Percentiles rank a stretch among this genome's conserved stretches.
Conservation (phyloP, 176 grass and related monocot species). For the Triticum monococcum region DNA sequence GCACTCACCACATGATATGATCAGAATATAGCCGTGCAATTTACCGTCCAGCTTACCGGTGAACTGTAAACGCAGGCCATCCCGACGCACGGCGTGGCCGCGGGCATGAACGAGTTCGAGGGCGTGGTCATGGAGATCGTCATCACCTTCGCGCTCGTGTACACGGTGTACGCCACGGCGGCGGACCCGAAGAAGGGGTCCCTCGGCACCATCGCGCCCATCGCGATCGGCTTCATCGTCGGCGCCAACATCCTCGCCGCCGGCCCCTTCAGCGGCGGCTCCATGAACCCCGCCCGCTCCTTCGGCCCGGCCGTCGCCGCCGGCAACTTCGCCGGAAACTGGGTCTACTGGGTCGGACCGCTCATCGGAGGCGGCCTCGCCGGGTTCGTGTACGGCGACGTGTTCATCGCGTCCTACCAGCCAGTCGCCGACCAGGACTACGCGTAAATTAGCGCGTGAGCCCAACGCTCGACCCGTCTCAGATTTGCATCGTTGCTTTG, state of each 20-base stretch:
- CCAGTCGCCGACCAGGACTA: conserved; percentile 60
- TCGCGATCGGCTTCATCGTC: conserved; percentile 98
- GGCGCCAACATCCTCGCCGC: conserved; percentile 95
- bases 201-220: conserved; percentile 83
- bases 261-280: conserved; percentile 89
- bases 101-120: conserved; percentile 65
- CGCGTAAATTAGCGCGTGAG: not conserved
- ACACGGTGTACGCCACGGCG: conserved; percentile 96
- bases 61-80: conserved; percentile 52
- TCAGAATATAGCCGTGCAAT: not conserved
- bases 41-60: not conserved
- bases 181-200: conserved; percentile 92
- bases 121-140: conserved; percentile 86
- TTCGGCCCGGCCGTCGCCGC: conserved; percentile 79
- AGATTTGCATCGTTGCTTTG: conserved; percentile 2
- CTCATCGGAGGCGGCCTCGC: conserved; percentile 85
- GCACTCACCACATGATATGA: not conserved
- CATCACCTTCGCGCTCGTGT: conserved; percentile 92
- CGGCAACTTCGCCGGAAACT: conserved; percentile 81
- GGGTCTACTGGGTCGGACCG: conserved; percentile 95
- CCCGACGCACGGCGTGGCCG: conserved; percentile 69
- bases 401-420: conserved; percentile 80
- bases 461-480: not conserved
- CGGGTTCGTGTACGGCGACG: conserved; percentile 75
- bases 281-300: conserved; percentile 96